Base-by-base conservation (phyloP, 176 grass and related monocot genomes). In the Dendrocalamus sinicus region DNA sequence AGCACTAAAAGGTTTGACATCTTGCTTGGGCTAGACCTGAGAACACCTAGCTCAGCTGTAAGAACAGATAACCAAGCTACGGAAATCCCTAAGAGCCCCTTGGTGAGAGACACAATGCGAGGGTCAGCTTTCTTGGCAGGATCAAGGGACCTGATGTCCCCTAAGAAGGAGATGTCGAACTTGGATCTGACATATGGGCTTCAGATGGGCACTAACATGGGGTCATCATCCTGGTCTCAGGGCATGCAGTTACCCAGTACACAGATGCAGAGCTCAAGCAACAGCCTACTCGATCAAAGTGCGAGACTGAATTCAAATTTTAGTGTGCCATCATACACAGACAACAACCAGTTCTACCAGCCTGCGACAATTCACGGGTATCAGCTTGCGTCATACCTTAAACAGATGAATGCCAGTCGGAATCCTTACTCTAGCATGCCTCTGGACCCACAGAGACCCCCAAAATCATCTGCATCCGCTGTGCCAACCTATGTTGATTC, bases 291-390 rank as follows among this genome's bases (percentile, higher is more conserved):
- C 48, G 90, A 92, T 75, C 87, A 86, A 51, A 89, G 70, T 82
- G 82, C 86, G 72, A 91, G 88, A 75, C 64, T 86, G 28, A 85
- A 91, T 87, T 90, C 90, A 30, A 96, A 92, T 85, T 91, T 85
- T 66, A 81, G 78, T 84, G 15, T 76, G 20, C 82, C 88, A 67
- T 87, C 85, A 70, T 94, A 91, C 80, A 90, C 89, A 16, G 89
- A 96, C 67, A 94, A 84, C 62, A 94, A 79, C 72, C 92, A 91
- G 80, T 95, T 92, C 82, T 96, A 99, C 83, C 97, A 99, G 67
- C 94, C 97, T 40, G 94, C 92, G 7, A 99, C 97, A 40, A 90
- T 99, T 84, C 97, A 99, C 79, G 97, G 94, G 19, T 99, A 96
- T 77, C 90, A 99, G 80, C 86, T 93, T 6, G 64, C 92, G 12